Percentiles rank a stretch among this genome's conserved stretches.
Conservation (phyloP, 345 rosid genomes). For the Cochlearia excelsa region DNA sequence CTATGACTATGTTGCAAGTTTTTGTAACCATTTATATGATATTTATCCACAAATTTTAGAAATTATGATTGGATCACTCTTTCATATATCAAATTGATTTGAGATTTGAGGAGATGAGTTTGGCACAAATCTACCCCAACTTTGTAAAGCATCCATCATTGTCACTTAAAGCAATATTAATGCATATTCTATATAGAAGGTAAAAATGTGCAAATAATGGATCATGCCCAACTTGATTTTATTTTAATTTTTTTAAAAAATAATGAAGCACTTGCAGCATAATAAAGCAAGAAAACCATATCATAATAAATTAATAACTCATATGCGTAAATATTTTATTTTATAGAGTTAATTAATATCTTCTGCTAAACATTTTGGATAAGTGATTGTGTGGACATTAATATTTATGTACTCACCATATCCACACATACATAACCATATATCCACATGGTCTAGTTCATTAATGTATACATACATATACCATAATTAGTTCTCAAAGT, state of each 20-base stretch:
- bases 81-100: neutral
- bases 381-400: neutral
- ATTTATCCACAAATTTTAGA: neutral
- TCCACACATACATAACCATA: neutral
- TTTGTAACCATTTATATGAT: neutral
- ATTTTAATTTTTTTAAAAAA: neutral
- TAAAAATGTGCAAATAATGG: slow-evolving; percentile 9
- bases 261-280: slow-evolving; percentile 15
- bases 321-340: slow-evolving; percentile 1
- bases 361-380: neutral
- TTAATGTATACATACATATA: no score
- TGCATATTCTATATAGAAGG: slow-evolving; percentile 15
- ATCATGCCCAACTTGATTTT: slow-evolving; percentile 31
- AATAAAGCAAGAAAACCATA: slow-evolving; percentile 9
- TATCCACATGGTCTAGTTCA: neutral
- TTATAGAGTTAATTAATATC: neutral
- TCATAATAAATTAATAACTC: slow-evolving; percentile 7
- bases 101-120: slow-evolving; percentile 13
- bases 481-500: no score
- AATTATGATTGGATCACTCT: neutral
- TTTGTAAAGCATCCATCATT: slow-evolving; percentile 24
- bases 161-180: slow-evolving; percentile 11
- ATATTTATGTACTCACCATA: neutral
- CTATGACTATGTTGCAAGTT: neutral
- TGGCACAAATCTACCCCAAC: slow-evolving; percentile 30